Evolutionary conservation across 2,329 filamentous ascomycete genomes (phyloP).

Genomic region (Hypoxylon sp.): DNA sequence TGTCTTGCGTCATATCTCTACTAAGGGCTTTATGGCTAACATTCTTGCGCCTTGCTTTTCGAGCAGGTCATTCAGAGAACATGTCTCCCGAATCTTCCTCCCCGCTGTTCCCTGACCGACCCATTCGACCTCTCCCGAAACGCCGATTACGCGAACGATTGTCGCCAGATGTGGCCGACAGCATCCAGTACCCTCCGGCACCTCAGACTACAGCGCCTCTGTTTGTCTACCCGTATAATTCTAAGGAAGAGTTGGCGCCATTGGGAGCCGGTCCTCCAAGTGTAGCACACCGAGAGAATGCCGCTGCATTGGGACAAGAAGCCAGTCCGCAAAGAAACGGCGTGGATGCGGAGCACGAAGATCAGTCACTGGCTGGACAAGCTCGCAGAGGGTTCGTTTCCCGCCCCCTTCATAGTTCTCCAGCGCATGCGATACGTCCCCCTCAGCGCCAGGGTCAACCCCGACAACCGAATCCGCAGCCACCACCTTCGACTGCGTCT

Average conservation of each 20-base stretch:
- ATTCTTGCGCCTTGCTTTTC: conserved; percentile 44
- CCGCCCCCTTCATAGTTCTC: conserved; percentile 64
- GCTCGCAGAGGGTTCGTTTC: conserved; percentile 57
- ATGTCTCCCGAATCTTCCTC: conserved; percentile 84
- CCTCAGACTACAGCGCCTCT: conserved; percentile 80
- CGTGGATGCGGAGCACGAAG: conserved; percentile 46
- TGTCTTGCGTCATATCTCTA: conserved; percentile 46
- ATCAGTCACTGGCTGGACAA: conserved; percentile 47
- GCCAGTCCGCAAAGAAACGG: conserved; percentile 54
- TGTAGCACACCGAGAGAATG: conserved; percentile 52
- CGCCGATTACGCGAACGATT: conserved; percentile 89
- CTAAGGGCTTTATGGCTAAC: conserved; percentile 54
- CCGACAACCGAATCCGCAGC: conserved; percentile 65
- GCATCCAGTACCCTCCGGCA: conserved; percentile 85
- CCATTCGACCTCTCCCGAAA: conserved; percentile 93
- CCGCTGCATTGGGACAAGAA: conserved; percentile 56
- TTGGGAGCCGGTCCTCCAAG: conserved; percentile 48
- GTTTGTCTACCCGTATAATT: conserved; percentile 80
- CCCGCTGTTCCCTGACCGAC: conserved; percentile 86
- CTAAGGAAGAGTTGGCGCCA: conserved; percentile 65
- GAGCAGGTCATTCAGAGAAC: conserved; percentile 63
- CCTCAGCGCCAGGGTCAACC: conserved; percentile 62
- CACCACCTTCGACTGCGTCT: conserved; percentile 77
- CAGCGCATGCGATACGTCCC: conserved; percentile 61
- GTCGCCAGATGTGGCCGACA: conserved; percentile 85